Evolutionary conservation across 768 basidiomycete genomes (phyloP).

Genomic region (Leccinellum luteum): DNA sequence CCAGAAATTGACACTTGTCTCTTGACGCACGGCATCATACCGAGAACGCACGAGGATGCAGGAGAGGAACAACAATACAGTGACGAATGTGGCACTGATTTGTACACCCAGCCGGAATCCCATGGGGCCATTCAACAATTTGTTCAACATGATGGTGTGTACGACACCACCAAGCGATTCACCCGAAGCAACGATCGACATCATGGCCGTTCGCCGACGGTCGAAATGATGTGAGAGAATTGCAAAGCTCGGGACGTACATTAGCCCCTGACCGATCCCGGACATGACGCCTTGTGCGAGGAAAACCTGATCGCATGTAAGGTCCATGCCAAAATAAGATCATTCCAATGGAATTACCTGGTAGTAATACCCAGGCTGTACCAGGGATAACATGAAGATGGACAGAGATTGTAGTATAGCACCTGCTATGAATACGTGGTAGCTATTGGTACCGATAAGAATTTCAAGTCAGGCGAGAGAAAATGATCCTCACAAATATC

Average conservation of each 20-base stretch:
- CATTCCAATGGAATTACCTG: constrained; percentile 23
- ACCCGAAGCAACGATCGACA: constrained; percentile 46
- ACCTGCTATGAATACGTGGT: constrained; percentile 18
- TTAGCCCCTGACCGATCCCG: constrained; percentile 42
- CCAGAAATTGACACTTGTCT: constrained; percentile 8
- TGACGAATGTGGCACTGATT: constrained; percentile 40
- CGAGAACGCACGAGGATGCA: constrained; percentile 39
- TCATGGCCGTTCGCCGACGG: constrained; percentile 38
- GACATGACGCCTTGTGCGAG: constrained; percentile 44
- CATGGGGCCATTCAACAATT: constrained; percentile 36
- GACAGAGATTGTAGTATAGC: constrained; percentile 28
- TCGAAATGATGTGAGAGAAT: constrained; percentile 47
- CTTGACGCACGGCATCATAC: constrained; percentile 6
- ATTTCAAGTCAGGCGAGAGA: neutral
- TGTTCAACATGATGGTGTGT: constrained; percentile 63
- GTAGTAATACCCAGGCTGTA: constrained; percentile 34
- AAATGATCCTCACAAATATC: constrained; percentile 25
- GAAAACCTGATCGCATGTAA: constrained; percentile 30
- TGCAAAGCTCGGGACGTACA: constrained; percentile 44
- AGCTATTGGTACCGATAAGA: neutral
- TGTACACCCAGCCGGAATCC: constrained; percentile 44
- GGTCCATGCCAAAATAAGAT: neutral
- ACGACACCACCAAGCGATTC: constrained; percentile 53
- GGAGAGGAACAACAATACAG: constrained; percentile 35
- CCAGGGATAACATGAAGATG: constrained; percentile 39